Percentiles rank a stretch among this genome's conserved stretches.
Conservation (phyloP, 345 rosid genomes). For the Corchorus olitorius region DNA sequence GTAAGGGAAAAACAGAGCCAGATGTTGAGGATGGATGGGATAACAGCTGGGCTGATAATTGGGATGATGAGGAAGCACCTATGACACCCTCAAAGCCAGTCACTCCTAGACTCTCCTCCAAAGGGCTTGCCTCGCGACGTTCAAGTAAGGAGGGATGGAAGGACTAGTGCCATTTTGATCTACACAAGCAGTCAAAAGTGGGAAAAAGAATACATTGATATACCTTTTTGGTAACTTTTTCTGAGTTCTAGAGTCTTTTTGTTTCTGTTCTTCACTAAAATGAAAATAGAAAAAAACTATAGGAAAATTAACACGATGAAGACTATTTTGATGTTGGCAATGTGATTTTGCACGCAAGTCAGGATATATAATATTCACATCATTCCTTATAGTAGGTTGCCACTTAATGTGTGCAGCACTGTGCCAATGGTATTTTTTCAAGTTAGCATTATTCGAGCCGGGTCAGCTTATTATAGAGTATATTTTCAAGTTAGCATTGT, state of each 20-base stretch:
- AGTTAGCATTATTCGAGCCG: too few relatives aligned
- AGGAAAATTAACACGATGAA: neutral
- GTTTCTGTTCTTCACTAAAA: neutral
- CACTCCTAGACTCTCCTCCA: constrained; percentile 68
- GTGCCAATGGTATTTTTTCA: too few relatives aligned
- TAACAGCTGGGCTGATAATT: constrained; percentile 74
- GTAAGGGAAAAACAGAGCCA: constrained; percentile 28
- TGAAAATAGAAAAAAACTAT: neutral
- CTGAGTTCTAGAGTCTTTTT: neutral
- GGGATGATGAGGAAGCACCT: constrained; percentile 81
- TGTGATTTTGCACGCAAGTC: neutral
- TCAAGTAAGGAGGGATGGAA: constrained; percentile 86
- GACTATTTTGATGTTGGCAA: neutral
- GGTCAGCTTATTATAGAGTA: too few relatives aligned
- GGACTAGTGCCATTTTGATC: constrained; percentile 40
- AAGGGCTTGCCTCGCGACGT: constrained; percentile 76
- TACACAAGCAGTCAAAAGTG: neutral
- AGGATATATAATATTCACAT: neutral
- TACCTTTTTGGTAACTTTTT: neutral
- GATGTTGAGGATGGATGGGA: constrained; percentile 66
- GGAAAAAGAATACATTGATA: neutral
- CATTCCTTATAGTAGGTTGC: neutral
- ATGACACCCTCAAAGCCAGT: constrained; percentile 60
- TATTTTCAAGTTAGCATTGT: too few relatives aligned
- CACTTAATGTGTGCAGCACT: too few relatives aligned